Evolutionary conservation across 2,329 filamentous ascomycete genomes (phyloP), one percentile per base, ranked within the genome.

Genomic region (Aspergillus ibericus): DNA sequence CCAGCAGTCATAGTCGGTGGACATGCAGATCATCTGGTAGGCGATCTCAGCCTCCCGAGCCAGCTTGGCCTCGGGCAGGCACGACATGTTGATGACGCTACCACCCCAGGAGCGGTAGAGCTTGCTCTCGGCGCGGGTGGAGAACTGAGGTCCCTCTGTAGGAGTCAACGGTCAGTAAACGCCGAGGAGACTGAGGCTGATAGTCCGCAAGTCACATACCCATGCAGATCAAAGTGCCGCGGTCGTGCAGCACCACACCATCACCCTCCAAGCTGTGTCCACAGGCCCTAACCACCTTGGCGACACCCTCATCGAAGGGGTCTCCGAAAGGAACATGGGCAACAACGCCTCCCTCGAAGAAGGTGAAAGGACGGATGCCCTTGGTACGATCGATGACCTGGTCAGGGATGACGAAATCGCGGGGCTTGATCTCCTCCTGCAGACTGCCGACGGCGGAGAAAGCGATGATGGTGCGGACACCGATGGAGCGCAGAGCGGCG

Each of bases 1-100:
- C 95, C 95, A 99, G 86, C 93, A 98, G 81, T 99, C 95, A 77
- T 99, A 99, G 81, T 99, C 95, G 27, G 95, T 99, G 34, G 92
- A 91, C 95, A 99, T 99, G 83, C 93, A 96, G 71, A 99, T 96
- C 85, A 97, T 96, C 81, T 96, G 92, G 78, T 98, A 98, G 35
- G 89, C 90, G 68, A 99, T 90, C 81, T 99, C 95, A 22, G 95
- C 95, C 81, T 99, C 95, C 55, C 91, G 88, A 9, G 95, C 95
- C 18, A 99, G 87, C 83, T 99, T 99, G 51, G 93, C 90, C 80
- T 99, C 95, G 18, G 95, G 95, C 15, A 99, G 84, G 13, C 89
- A 89, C 46, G 91, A 96, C 95, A 99, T 99, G 85, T 98, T 98
- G 83, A 99, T 98, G 54, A 98, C 91, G 65, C 86, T 90, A 67